Evolutionary conservation across 257 asterid species (phyloP), one percentile per base, ranked within the genome.

Genomic region (Ajuga chamaepitys): DNA sequence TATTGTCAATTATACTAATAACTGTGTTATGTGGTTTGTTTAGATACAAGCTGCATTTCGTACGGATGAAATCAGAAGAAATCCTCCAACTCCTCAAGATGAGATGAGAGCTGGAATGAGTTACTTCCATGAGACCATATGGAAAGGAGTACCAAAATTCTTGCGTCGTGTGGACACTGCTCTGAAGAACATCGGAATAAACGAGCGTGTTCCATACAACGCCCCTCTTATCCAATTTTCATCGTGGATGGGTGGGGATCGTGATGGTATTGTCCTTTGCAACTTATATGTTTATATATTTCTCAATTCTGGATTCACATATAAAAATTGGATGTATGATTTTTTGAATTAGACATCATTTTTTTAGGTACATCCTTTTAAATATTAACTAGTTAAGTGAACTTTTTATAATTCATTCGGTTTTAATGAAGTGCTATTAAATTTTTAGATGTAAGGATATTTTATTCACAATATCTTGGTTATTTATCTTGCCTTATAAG

Each of bases 241-340:
- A 45, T 91, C 98, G 51, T 91, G 98, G 98, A 91, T 91, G 98
- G 98, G 98, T 17, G 98, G 97, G 9, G 98, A 91, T 70, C 98
- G 97, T 66, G 98, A 91, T 21, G 98, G 98, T 91, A 86, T 40
- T 17, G 5, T 21, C 77, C 65, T 58, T 56, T 10, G 11, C 55
- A 28, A 4, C n/a, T n/a, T n/a, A n/a, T n/a, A n/a, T n/a, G n/a
- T n/a, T n/a, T n/a, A n/a, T n/a, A n/a, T n/a, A n/a, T n/a, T n/a
- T n/a, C n/a, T n/a, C n/a, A n/a, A n/a, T n/a, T n/a, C n/a, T n/a
- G n/a, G n/a, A n/a, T n/a, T n/a, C n/a, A n/a, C n/a, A n/a, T n/a
- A n/a, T n/a, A n/a, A n/a, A n/a, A n/a, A n/a, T n/a, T n/a, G n/a
- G n/a, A n/a, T n/a, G n/a, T n/a, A n/a, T n/a, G n/a, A n/a, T n/a